Evolutionary conservation across 2,329 filamentous ascomycete species (phyloP), one percentile per base, ranked within the genome.

Genomic region (Tolypocladium ovalisporum): DNA sequence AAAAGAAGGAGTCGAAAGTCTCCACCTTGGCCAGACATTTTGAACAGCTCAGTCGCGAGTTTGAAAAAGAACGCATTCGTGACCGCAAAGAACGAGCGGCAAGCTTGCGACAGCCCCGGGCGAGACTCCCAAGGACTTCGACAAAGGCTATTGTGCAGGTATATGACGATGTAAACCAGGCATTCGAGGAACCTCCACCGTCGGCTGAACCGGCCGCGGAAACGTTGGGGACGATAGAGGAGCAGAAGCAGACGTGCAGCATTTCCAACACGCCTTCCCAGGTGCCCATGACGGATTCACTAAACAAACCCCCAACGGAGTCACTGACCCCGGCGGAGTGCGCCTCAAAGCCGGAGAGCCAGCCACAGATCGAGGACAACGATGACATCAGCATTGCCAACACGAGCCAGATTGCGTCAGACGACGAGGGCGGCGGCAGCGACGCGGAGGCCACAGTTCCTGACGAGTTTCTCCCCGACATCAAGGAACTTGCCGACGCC

Each of bases 141-240:
- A 95, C 93, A n/a, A 94, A 92, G 66, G 92, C 94, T 8, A 93
- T 95, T 59, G 92, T 99, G 19, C 90, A 97, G 70, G 91, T 99
- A 10, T 99, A 97, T 69, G 88, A 89, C 63, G 90, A 96, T 70
- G 90, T 96, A 5, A 87, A 92, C 58, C 91, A 97, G 70, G 94
- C 95, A 24, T 92, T 97, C 13, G 88, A 91, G 63, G 91, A 96
- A 67, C 82, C 83, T 54, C 84, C 84, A 17, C 81, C 83, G 19
- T 81, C 79, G 1, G 83, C 87, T 37, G 68, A 71, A n/a, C 58
- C 72, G 66, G 59, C 63, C 59, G 27, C 65, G 9, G 63, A 64
- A 6, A 52, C 58, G 15, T 62, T 61, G 5, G 51, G 29, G n/a
- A 52, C 58, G 15, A 61, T 61, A 6, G 51, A 24, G n/a, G 62